Evolutionary conservation across 768 basidiomycete genomes (phyloP), one percentile per base, ranked within the genome.

Genomic region (Hericium coralloides): DNA sequence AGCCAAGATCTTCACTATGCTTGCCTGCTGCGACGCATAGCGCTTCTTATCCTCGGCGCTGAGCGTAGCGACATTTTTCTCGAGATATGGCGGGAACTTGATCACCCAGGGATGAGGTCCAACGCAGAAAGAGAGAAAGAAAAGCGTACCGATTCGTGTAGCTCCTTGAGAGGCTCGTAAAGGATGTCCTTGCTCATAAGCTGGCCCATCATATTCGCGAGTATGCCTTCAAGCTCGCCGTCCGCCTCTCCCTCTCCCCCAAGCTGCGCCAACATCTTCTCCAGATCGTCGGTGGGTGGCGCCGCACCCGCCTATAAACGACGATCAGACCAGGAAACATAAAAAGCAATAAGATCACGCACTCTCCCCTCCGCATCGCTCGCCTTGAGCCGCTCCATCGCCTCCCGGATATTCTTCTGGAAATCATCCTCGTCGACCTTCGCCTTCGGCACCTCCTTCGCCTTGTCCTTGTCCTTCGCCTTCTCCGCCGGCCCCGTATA

Each of bases 131-230:
- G n/a, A 39, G 2, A 56, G 43, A 53, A 57, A 20, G 55, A 49
- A 17, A 49, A 7, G 61, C 76, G 36, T 59, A 87, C 89, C 67
- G 86, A 85, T 15, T 84, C 81, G 15, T 76, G 71, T 20, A 95
- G 70, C 66, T 95, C 92, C 62, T 88, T 89, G 57, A 95, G 66
- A 0, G 93, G 92, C 48, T 92, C 90, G 61, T 93, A 87, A n/a
- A 95, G 71, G 2, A 92, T 74, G 0, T 91, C 88, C 65, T 90
- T 88, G 72, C 79, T 81, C 84, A 92, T 84, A 23, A 92, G 74
- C 68, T 86, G 81, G 20, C 77, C 72, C 89, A 92, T 90, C 81
- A 95, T 87, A 23, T 68, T 79, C 67, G 94, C 90, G 9, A 95
- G 75, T 59, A 92, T 72, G 0, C 76, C 80, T 45, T 85, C 79